phyloP scores from a whole-genome alignment of 78 protist species.

The Creolimax fragrantissima region DNA sequence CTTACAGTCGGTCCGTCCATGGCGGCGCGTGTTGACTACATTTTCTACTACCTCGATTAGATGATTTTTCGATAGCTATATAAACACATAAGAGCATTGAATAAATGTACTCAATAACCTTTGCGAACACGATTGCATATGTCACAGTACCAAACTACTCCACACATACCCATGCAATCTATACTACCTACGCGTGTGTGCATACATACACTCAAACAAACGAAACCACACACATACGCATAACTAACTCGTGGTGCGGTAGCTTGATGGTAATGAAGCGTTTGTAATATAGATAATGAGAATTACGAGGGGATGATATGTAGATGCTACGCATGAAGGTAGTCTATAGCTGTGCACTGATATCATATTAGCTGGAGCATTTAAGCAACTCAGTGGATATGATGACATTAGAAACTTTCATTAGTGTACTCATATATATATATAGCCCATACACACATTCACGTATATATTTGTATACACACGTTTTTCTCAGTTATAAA shows the following conservation, averaged over 20 bases:
- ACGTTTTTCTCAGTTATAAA: background rate
- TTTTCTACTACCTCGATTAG: background rate
- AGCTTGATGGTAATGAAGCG: too few species aligned
- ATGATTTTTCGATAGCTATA: background rate
- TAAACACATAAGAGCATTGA: background rate
- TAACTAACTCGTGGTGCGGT: too few species aligned
- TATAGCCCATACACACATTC: background rate
- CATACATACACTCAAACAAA: background rate
- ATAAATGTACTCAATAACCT: background rate
- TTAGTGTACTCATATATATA: background rate
- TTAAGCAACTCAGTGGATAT: background rate
- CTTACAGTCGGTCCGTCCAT: background rate
- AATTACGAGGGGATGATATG: too few species aligned
- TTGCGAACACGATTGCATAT: background rate
- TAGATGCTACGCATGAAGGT: background rate
- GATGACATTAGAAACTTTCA: background rate
- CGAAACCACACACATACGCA: background rate
- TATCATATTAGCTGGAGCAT: background rate
- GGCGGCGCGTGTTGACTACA: background rate
- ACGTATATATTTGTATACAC: background rate
- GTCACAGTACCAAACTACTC: background rate
- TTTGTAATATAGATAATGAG: background rate
- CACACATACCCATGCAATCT: background rate
- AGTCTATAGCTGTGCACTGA: background rate
- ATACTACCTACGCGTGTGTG: background rate